These are phyloP conservation scores for Suillus placidus DNA, from an alignment of 768 basidiomycete genomes.

Conservation along the genomic window DNA sequence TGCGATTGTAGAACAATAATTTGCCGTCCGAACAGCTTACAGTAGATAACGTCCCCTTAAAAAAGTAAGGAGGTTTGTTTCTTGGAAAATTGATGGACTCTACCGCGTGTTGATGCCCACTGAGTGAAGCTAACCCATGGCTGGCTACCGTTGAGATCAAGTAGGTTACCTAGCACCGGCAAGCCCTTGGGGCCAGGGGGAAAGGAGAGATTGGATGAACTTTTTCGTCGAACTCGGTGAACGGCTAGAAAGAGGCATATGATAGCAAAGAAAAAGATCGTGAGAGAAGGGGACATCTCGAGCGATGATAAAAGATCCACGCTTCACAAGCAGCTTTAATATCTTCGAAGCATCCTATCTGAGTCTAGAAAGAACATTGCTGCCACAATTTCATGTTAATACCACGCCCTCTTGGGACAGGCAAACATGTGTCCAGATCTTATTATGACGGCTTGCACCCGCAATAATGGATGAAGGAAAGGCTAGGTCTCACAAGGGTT, in stretches of 20 bases:
- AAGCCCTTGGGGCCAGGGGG: conserved; percentile 37
- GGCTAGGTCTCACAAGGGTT: neutral
- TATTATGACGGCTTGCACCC: neutral
- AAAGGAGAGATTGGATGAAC: conserved; percentile 2
- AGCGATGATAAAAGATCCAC: neutral
- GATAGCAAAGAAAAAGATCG: conserved; percentile 13
- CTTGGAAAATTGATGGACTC: conserved; percentile 8
- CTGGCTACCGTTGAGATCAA: conserved; percentile 26
- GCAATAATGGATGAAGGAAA: neutral
- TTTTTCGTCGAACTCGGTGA: conserved; percentile 18
- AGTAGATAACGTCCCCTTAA: conserved; percentile 36
- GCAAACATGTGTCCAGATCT: neutral
- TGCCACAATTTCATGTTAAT: neutral
- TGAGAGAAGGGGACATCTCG: conserved; percentile 9
- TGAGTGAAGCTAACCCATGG: conserved; percentile 39
- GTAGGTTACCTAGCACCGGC: conserved; percentile 31
- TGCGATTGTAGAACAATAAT: conserved; percentile 38
- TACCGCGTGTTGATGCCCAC: conserved; percentile 33
- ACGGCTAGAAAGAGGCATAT: conserved; percentile 15
- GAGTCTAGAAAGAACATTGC: neutral
- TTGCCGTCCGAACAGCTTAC: conserved; percentile 34
- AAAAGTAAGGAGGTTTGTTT: neutral
- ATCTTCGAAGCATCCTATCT: neutral
- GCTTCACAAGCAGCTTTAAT: neutral
- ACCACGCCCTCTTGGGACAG: too few relatives aligned